These are phyloP conservation scores for Rhizoclosmatium sp. DNA, from an alignment of 192 early-diverging fungal genomes.

Conservation along the genomic window DNA sequence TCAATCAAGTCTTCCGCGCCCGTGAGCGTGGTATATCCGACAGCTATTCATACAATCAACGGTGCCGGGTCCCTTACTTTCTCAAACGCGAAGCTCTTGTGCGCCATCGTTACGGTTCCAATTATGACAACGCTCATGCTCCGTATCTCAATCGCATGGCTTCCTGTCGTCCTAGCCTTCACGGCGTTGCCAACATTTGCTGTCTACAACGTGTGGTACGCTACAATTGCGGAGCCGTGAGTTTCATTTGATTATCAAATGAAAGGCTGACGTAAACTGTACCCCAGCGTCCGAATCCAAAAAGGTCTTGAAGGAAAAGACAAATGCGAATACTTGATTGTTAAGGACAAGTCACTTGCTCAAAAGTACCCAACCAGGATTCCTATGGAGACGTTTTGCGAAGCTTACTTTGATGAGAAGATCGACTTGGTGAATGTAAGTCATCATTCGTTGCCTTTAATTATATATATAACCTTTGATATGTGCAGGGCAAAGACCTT, in stretches of 20 bases:
- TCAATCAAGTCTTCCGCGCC: slow-evolving; percentile 22
- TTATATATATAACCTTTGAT: too few species aligned
- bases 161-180: slow-evolving; percentile 65
- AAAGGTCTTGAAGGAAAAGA: slow-evolving; percentile 76
- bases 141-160: slow-evolving; percentile 63
- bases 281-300: slow-evolving; percentile 57
- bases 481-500: slow-evolving; percentile 64
- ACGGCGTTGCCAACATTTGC: slow-evolving; percentile 80
- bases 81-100: slow-evolving; percentile 74
- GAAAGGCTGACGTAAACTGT: too few species aligned
- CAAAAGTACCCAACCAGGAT: slow-evolving; percentile 85
- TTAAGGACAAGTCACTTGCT: slow-evolving; percentile 82
- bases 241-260: too few species aligned
- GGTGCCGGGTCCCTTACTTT: slow-evolving; percentile 85
- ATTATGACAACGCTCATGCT: slow-evolving; percentile 68
- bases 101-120: slow-evolving; percentile 70
- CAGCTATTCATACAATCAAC: slow-evolving; percentile 70
- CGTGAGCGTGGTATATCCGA: slow-evolving; percentile 36
- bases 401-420: slow-evolving; percentile 95
- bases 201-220: slow-evolving; percentile 70
- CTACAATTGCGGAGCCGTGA: slow-evolving; percentile 65
- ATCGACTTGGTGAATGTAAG: slow-evolving; percentile 78
- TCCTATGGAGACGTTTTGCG: slow-evolving; percentile 97
- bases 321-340: slow-evolving; percentile 87
- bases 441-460: background rate